Conservation (phyloP, 768 basidiomycete genomes). For the Pholiota microspora region DNA sequence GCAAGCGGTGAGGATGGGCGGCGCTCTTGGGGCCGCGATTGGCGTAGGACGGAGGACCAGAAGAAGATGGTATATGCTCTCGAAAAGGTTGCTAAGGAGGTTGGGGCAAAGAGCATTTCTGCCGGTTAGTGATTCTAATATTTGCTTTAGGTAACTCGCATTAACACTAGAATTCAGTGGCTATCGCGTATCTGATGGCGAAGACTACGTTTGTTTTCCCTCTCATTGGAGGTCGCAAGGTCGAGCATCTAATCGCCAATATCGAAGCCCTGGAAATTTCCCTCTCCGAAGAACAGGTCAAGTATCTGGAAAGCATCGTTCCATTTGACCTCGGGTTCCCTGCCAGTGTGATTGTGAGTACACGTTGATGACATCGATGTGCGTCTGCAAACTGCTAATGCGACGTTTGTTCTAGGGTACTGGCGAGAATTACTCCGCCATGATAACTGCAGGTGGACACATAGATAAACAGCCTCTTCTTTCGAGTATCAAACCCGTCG, state of each 20-base stretch:
- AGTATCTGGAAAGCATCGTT: conserved; percentile 38
- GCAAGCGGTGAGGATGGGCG: conserved; percentile 41
- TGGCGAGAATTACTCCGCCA: conserved; percentile 7
- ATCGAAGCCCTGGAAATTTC: conserved; percentile 49
- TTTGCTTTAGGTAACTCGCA: background rate
- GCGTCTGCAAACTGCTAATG: too few species aligned
- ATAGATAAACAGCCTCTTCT: conserved; percentile 12
- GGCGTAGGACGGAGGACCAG: conserved; percentile 48
- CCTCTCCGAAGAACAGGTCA: conserved; percentile 43
- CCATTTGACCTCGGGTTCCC: conserved; percentile 51
- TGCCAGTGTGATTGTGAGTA: conserved; percentile 10
- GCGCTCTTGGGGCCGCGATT: conserved; percentile 23
- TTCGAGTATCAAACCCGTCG: conserved; percentile 2
- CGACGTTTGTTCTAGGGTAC: too few species aligned
- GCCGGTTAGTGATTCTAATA: conserved; percentile 32
- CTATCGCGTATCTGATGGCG: conserved; percentile 53
- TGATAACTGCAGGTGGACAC: conserved; percentile 9
- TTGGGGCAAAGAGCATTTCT: conserved; percentile 46
- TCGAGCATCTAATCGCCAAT: conserved; percentile 50
- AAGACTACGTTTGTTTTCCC: conserved; percentile 55
- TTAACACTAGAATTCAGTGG: too few species aligned
- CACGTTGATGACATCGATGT: too few species aligned
- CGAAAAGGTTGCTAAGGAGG: conserved; percentile 49
- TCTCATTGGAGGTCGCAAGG: conserved; percentile 48
- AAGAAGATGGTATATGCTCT: conserved; percentile 39